Conservation (phyloP, 495 filamentous ascomycete species). For the Neurospora sp. region DNA sequence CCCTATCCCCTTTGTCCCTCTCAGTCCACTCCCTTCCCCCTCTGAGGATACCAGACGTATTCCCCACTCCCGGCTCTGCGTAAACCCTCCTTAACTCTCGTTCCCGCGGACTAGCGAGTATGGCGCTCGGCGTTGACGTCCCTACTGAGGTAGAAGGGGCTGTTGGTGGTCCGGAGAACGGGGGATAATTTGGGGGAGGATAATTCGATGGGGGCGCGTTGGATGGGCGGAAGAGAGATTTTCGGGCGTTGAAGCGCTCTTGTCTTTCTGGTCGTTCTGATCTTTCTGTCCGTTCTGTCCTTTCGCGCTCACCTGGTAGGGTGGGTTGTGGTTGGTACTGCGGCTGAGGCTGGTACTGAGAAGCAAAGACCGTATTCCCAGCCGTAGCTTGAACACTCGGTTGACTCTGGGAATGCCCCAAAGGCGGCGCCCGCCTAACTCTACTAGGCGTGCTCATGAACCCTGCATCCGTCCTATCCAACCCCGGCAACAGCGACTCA, state of each 20-base stretch:
- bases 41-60: background rate
- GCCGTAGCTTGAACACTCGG: background rate
- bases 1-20: constrained; percentile 2
- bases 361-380: background rate
- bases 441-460: constrained; percentile 25
- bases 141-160: background rate
- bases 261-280: background rate
- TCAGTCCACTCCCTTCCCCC: background rate
- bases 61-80: background rate
- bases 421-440: constrained; percentile 10
- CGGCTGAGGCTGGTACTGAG: background rate
- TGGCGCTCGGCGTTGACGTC: too few species aligned
- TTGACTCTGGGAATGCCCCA: constrained; percentile 4
- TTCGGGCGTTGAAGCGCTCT: background rate
- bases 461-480: constrained; percentile 11
- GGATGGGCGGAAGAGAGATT: background rate
- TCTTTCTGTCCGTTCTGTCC: background rate
- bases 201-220: background rate
- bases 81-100: constrained; percentile 17
- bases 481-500: constrained; percentile 3
- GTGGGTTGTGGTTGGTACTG: background rate
- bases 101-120: constrained; percentile 20
- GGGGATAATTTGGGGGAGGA: background rate
- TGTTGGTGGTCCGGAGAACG: background rate
- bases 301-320: background rate